phyloP scores from a whole-genome alignment of 164 flowering plant genomes.

The Kingdonia uniflora region DNA sequence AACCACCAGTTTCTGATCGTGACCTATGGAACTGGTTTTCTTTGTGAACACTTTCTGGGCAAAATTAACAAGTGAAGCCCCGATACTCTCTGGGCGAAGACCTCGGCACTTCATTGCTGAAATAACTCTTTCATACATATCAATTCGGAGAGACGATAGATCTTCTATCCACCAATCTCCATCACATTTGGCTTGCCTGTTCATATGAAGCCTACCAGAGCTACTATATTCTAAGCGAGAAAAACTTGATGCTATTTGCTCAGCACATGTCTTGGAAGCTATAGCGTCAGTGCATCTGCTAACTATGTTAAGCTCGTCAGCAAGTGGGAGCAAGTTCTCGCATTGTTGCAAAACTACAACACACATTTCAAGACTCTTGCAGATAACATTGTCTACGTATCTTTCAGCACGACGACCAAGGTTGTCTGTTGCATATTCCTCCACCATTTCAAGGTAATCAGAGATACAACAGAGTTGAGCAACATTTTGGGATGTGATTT shows the following conservation, averaged over 20 bases:
- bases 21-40: slow-evolving; percentile 37
- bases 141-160: slow-evolving; percentile 67
- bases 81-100: slow-evolving; percentile 79
- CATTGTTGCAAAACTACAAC: slow-evolving; percentile 73
- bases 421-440: slow-evolving; percentile 65
- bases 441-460: slow-evolving; percentile 92
- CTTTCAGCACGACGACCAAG: slow-evolving; percentile 71
- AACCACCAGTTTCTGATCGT: slow-evolving; percentile 53
- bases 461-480: slow-evolving; percentile 73
- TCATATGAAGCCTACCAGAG: slow-evolving; percentile 79
- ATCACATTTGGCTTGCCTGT: slow-evolving; percentile 51
- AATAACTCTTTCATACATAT: slow-evolving; percentile 63
- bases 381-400: slow-evolving; percentile 55
- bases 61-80: slow-evolving; percentile 70
- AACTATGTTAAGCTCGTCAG: slow-evolving; percentile 72
- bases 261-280: slow-evolving; percentile 85
- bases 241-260: slow-evolving; percentile 88
- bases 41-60: slow-evolving; percentile 65
- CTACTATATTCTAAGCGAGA: slow-evolving; percentile 82
- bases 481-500: slow-evolving; percentile 71
- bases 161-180: slow-evolving; percentile 95
- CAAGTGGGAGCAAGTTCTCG: slow-evolving; percentile 74
- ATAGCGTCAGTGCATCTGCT: slow-evolving; percentile 69
- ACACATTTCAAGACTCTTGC: slow-evolving; percentile 66
- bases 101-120: slow-evolving; percentile 82